Conservation (phyloP, 192 early-diverging fungal species). For the Dimargaris cristalligena region DNA sequence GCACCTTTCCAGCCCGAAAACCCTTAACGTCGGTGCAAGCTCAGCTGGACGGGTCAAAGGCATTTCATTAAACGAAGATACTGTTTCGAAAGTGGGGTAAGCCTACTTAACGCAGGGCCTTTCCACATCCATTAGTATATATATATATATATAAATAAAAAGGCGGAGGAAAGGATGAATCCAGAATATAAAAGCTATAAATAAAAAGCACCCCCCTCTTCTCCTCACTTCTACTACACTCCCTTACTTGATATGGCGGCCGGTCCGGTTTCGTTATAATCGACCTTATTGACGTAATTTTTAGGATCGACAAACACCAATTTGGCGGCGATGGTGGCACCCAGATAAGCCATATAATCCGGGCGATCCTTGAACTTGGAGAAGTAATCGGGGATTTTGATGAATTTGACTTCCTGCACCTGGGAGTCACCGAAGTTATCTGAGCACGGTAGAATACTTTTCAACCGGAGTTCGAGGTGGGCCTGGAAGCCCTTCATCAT, state of each 20-base stretch:
- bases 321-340: conserved; percentile 76
- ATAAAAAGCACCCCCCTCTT: too few species aligned
- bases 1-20: too few species aligned
- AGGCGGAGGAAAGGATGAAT: too few species aligned
- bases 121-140: too few species aligned
- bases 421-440: conserved; percentile 80
- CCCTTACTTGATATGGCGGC: conserved; percentile 51
- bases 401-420: conserved; percentile 61
- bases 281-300: conserved; percentile 57
- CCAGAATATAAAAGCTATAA: too few species aligned
- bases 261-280: conserved; percentile 87
- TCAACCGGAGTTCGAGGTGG: conserved; percentile 50
- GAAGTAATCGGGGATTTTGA: conserved; percentile 77
- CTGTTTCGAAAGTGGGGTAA: too few species aligned
- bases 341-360: conserved; percentile 58
- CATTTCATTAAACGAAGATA: too few species aligned
- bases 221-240: too few species aligned
- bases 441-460: conserved; percentile 44
- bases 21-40: too few species aligned
- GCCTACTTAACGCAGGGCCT: too few species aligned
- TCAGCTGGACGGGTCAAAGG: too few species aligned
- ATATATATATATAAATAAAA: too few species aligned
- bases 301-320: conserved; percentile 50
- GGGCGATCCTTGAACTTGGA: conserved; percentile 48
- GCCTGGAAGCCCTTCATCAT: conserved; percentile 34